Conservation (phyloP, 139 green algal species). For the Closterium sp. region DNA sequence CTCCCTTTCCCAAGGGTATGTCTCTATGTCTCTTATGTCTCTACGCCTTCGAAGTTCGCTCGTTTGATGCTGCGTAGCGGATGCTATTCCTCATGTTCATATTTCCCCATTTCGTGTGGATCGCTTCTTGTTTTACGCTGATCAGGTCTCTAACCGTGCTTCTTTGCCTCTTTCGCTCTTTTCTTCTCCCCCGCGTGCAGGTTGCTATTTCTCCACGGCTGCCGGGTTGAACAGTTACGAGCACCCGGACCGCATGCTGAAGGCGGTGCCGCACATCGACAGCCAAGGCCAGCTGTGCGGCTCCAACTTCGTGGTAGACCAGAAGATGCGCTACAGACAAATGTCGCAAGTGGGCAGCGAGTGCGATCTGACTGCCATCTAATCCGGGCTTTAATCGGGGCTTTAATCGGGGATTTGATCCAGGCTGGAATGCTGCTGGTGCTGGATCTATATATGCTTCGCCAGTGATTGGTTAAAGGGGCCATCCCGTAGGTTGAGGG, state of each 20-base stretch:
- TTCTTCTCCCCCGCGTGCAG: too few relatives aligned
- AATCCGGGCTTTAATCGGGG: not conserved
- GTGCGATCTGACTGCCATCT: not conserved
- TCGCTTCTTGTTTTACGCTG: not conserved
- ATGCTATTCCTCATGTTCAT: too few relatives aligned
- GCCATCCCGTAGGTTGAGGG: too few relatives aligned
- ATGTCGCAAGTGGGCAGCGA: not conserved
- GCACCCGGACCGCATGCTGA: constrained; percentile 8
- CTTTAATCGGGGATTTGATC: not conserved
- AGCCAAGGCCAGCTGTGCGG: constrained; percentile 33
- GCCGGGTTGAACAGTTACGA: constrained; percentile 6
- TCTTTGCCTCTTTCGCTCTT: not conserved
- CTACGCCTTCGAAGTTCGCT: too few relatives aligned
- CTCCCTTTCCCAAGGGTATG: constrained; percentile 25
- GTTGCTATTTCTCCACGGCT: constrained; percentile 23
- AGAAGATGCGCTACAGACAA: not conserved
- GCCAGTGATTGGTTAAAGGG: not conserved
- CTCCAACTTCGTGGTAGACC: constrained; percentile 13
- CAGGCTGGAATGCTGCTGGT: not conserved
- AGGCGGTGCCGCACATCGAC: constrained; percentile 26
- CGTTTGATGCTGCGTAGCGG: too few relatives aligned
- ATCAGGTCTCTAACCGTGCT: not conserved
- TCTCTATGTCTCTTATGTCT: too few relatives aligned
- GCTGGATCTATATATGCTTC: not conserved
- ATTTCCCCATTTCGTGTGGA: too few relatives aligned